Conservation (phyloP, 495 filamentous ascomycete species). For the Aspergillus nidulans region DNA sequence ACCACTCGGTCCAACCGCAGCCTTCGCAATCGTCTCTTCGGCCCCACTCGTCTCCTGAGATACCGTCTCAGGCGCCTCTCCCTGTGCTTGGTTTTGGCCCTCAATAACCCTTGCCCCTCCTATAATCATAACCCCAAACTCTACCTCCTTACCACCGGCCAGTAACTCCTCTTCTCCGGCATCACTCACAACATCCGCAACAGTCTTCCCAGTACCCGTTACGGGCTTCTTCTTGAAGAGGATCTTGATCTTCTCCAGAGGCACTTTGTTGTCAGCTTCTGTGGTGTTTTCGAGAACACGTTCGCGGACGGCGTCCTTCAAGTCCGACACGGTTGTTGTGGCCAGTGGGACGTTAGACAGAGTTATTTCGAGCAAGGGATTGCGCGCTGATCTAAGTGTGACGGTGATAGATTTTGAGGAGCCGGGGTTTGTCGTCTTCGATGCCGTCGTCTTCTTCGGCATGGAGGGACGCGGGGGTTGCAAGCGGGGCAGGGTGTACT, state of each 20-base stretch:
- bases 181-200: slow-evolving; percentile 47
- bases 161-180: slow-evolving; percentile 37
- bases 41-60: slow-evolving; percentile 25
- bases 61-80: slow-evolving; percentile 20
- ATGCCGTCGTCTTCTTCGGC: slow-evolving; percentile 41
- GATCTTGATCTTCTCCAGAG: slow-evolving; percentile 71
- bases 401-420: slow-evolving; percentile 51
- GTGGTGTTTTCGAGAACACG: slow-evolving; percentile 33
- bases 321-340: slow-evolving; percentile 64
- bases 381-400: slow-evolving; percentile 68
- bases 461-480: slow-evolving; percentile 44
- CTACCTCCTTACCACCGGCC: slow-evolving; percentile 45
- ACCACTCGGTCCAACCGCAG: slow-evolving; percentile 53
- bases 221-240: slow-evolving; percentile 80
- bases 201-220: slow-evolving; percentile 53
- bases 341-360: slow-evolving; percentile 54
- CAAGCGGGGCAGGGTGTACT: slow-evolving; percentile 44
- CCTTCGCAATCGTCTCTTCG: slow-evolving; percentile 26
- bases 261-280: slow-evolving; percentile 27
- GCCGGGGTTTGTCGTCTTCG: slow-evolving; percentile 37
- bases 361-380: slow-evolving; percentile 59
- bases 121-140: slow-evolving; percentile 85
- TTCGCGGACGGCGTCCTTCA: slow-evolving; percentile 61
- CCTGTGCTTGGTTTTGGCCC: slow-evolving; percentile 19
- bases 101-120: slow-evolving; percentile 48